Evolutionary conservation across 148 eudicot genomes (phyloP), one percentile per base, ranked within the genome.

Genomic region (Spergularia marina): DNA sequence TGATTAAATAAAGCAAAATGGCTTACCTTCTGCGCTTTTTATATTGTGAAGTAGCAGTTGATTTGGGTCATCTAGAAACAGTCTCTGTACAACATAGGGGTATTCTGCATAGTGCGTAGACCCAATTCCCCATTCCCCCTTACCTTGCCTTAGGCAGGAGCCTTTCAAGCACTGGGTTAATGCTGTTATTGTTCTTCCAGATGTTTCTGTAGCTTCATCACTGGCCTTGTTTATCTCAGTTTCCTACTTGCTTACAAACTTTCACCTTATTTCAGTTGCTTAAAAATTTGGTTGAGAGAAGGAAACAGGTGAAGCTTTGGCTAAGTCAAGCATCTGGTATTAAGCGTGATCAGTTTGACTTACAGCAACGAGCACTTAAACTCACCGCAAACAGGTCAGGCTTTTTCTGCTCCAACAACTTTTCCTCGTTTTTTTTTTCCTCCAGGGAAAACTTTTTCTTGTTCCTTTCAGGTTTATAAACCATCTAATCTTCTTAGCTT

Each of bases 331-430:
- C 97, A 78, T 68, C 91, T 41, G 97, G 98, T 71, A 88, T 92
- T 73, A 86, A 92, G 87, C 90, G 69, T 51, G 92, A 86, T 73
- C 98, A 92, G 76, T 81, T 89, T 77, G 97, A 96, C 87, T 91
- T 96, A 77, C 97, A 87, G 68, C 99, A 96, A 82, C 99, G 89
- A 87, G 99, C 99, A 67, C 89, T 96, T 55, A 96, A 96, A 83
- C 97, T 96, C 52, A 96, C 98, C 62, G 99, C 99, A 75, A 96
- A 96, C 82, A 96, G 98, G 99, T 92, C 58, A 51, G 49, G 56
- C 14, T 30, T 82, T 54, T n/a, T 53, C n/a, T 44, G 18, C 53
- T 73, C 23, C 60, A 7, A 55, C 36, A 9, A 47, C 41, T 70
- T 72, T 56, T 23, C 75, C 40, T 44, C 58, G 14, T 23, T n/a